Percentiles rank a stretch among this genome's conserved stretches.
Conservation (phyloP, 2,329 filamentous ascomycete genomes). For the Neurospora crassa region DNA sequence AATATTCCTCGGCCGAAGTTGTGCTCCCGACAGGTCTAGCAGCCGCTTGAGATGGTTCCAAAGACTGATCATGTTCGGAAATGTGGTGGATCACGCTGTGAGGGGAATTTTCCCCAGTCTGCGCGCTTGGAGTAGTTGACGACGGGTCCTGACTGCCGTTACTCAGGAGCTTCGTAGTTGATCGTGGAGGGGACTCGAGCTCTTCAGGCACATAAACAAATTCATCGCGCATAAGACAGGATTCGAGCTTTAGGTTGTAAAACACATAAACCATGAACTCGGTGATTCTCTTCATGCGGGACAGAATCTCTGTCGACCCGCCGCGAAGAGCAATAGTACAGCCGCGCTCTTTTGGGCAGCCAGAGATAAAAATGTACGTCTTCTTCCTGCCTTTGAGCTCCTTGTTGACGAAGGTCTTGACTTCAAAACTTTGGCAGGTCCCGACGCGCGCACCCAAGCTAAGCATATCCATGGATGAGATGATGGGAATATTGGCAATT, state of each 20-base stretch:
- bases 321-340: constrained; percentile 91
- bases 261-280: constrained; percentile 99
- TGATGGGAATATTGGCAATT: constrained; percentile 83
- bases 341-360: constrained; percentile 79
- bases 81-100: background rate
- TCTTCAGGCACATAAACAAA: constrained; percentile 72
- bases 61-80: background rate
- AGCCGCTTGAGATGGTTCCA: background rate
- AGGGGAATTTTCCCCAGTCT: background rate
- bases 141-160: background rate
- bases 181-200: constrained; percentile 35
- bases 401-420: constrained; percentile 87
- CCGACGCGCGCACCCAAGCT: constrained; percentile 69
- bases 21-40: background rate
- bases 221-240: constrained; percentile 86
- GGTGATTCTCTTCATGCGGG: constrained; percentile 81
- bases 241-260: constrained; percentile 94
- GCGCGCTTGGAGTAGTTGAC: background rate
- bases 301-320: constrained; percentile 59
- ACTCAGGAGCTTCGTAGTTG: constrained; percentile 12
- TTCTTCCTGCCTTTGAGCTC: constrained; percentile 68
- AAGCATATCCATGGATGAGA: constrained; percentile 91
- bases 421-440: constrained; percentile 77
- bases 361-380: constrained; percentile 91
- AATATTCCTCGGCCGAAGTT: background rate